These are phyloP conservation scores for Lactuca sativa DNA, from an alignment of 129 eudicot genomes.

Conservation along the genomic window DNA sequence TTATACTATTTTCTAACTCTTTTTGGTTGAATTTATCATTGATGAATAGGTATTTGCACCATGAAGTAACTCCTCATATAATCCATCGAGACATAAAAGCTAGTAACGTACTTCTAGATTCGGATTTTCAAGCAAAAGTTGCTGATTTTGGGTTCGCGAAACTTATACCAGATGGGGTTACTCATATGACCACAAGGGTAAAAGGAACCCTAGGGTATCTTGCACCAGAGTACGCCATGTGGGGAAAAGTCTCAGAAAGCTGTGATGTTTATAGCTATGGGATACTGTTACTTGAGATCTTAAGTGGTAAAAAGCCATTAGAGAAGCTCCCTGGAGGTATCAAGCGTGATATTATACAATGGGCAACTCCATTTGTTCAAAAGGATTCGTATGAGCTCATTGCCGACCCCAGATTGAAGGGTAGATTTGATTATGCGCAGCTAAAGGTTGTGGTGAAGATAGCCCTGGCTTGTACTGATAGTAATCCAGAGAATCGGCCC, in stretches of 20 bases:
- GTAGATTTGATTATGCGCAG: constrained; percentile 47
- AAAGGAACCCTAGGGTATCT: constrained; percentile 85
- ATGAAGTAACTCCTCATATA: constrained; percentile 76
- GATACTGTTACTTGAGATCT: constrained; percentile 60
- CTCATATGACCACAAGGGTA: constrained; percentile 75
- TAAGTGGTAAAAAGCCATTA: constrained; percentile 66
- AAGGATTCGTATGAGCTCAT: constrained; percentile 56
- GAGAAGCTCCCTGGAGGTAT: constrained; percentile 69
- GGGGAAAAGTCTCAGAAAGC: constrained; percentile 82
- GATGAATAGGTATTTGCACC: constrained; percentile 66
- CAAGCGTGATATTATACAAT: constrained; percentile 73
- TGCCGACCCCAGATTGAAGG: constrained; percentile 68
- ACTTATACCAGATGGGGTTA: constrained; percentile 69
- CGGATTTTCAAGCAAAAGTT: constrained; percentile 70
- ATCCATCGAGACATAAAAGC: constrained; percentile 91
- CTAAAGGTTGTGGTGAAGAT: constrained; percentile 46
- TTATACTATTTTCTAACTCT: background rate
- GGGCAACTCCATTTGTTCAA: constrained; percentile 67
- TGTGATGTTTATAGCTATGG: constrained; percentile 89
- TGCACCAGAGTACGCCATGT: constrained; percentile 90
- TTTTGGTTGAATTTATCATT: constrained; percentile 11
- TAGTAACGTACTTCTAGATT: constrained; percentile 67
- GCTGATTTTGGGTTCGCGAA: constrained; percentile 93
- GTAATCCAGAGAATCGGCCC: constrained; percentile 64
- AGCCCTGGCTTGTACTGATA: constrained; percentile 63